Evolutionary conservation across 2,329 filamentous ascomycete species (phyloP).

Genomic region (Penicillium sp.): DNA sequence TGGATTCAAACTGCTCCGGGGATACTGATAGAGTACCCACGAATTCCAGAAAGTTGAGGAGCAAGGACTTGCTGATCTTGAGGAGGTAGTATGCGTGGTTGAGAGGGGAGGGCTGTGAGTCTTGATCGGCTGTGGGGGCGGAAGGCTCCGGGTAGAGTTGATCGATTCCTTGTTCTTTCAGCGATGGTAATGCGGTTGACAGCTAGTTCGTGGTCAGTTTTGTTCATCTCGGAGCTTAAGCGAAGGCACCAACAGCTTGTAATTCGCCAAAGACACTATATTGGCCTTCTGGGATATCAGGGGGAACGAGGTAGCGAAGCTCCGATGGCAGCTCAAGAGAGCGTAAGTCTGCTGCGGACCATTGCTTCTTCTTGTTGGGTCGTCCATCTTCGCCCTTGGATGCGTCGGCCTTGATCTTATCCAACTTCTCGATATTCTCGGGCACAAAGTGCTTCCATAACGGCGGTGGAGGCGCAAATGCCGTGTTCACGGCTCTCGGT

Average conservation of each 20-base stretch:
- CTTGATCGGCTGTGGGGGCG: slow-evolving; percentile 56
- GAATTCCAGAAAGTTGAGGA: slow-evolving; percentile 87
- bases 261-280: slow-evolving; percentile 74
- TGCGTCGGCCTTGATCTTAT: slow-evolving; percentile 49
- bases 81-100: slow-evolving; percentile 66
- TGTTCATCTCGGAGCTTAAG: not conserved
- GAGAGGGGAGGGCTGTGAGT: slow-evolving; percentile 39
- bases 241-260: slow-evolving; percentile 53
- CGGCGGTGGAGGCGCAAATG: slow-evolving; percentile 82
- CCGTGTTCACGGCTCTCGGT: slow-evolving; percentile 54
- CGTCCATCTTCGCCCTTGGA: slow-evolving; percentile 32
- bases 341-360: slow-evolving; percentile 37
- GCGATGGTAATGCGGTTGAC: slow-evolving; percentile 62
- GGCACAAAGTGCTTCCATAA: slow-evolving; percentile 89
- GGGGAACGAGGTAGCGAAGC: slow-evolving; percentile 77
- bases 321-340: slow-evolving; percentile 63
- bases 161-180: slow-evolving; percentile 70
- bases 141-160: slow-evolving; percentile 63
- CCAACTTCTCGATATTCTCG: slow-evolving; percentile 66
- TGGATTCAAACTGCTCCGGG: slow-evolving; percentile 67
- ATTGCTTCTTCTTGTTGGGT: slow-evolving; percentile 29
- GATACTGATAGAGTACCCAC: slow-evolving; percentile 69
- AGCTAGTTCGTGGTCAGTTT: slow-evolving; percentile 36
- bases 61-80: slow-evolving; percentile 76
- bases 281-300: slow-evolving; percentile 69